Conservation (phyloP, 2,329 filamentous ascomycete species). For the Fusarium solani-melongenae region DNA sequence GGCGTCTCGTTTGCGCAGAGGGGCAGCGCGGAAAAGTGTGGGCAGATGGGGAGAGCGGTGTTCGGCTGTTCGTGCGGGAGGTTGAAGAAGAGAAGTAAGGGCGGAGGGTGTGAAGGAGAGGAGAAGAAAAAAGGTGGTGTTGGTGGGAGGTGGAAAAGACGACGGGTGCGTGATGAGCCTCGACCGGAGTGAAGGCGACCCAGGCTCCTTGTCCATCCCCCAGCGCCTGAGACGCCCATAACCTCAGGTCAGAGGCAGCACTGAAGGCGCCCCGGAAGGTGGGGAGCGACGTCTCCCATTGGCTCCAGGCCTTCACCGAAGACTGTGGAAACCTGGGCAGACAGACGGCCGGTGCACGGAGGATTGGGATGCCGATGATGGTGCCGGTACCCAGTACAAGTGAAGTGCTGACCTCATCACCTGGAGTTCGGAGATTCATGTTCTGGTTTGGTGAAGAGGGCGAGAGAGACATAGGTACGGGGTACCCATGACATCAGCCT, state of each 20-base stretch:
- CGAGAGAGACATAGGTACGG: background rate
- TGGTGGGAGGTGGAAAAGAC: constrained; percentile 25
- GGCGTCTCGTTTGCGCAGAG: constrained; percentile 9
- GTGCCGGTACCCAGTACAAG: background rate
- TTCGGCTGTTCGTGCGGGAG: background rate
- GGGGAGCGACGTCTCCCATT: constrained; percentile 41
- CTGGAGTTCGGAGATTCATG: background rate
- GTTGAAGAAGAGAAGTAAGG: background rate
- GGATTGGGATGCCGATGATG: background rate
- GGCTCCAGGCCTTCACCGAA: constrained; percentile 23
- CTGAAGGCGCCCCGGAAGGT: constrained; percentile 30
- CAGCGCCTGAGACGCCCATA: background rate
- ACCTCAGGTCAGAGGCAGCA: background rate
- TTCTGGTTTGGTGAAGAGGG: background rate
- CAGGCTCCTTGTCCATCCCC: background rate
- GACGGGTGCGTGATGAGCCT: constrained; percentile 35
- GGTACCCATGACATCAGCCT: constrained; percentile 28
- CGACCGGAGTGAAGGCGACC: constrained; percentile 22
- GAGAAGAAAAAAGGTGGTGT: constrained; percentile 12
- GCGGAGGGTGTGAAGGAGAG: background rate
- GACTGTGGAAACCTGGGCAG: constrained; percentile 1
- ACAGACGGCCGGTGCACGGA: background rate
- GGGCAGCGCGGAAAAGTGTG: background rate
- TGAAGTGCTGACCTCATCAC: constrained; percentile 12
- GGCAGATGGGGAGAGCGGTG: background rate